Base-by-base conservation (phyloP, 2,329 filamentous ascomycete species). In the Colletotrichum sp. region DNA sequence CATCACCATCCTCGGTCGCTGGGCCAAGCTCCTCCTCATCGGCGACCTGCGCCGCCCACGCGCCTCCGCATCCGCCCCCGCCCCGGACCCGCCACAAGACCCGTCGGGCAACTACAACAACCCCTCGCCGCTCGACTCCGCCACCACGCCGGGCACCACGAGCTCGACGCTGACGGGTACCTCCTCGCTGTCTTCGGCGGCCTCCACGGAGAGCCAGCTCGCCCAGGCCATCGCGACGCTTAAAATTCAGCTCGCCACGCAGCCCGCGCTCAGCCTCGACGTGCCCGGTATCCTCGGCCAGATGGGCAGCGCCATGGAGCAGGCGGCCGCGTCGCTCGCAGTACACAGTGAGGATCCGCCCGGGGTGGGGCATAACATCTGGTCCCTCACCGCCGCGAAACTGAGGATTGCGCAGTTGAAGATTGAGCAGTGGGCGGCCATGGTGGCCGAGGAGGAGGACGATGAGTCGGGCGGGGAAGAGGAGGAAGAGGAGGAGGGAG, bases 1-100 rank as follows among this genome's bases (percentile, higher is more conserved):
- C 28, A 81, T 89, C 63, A 87, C 84, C 6, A 88, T 89, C 84
- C 83, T 90, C 1, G 86, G 87, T 2, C 85, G 89, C 9, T 90
- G 88, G 88, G 86, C 87, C 14, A 89, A 88, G 48, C 82, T 89
- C 0, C 82, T 86, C 0, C 84, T 84, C 1, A 24, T 26, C 18
- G 28, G 64, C 21, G 39, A 30, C 26, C 21, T 66, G n/a, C 64
- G 64, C 32, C 64, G 64, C 24, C 64, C 34, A 12, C 21, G 55
- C 55, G 1, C 24, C 13, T 3, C 30, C 6, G 48, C 52, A 10
- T 36, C 43, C 6, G 39, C 16, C 4, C 7, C 14, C 0, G 34
- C 61, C 8, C 61, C n/a, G 21, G 39, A 43, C 3, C 61, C 24
- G 21, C 68, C 39, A 1, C 67, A 48, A 0, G 66, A 69, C 16